phyloP scores from a whole-genome alignment of 78 protist genomes.

The Dictyostelium brefeldianum region DNA sequence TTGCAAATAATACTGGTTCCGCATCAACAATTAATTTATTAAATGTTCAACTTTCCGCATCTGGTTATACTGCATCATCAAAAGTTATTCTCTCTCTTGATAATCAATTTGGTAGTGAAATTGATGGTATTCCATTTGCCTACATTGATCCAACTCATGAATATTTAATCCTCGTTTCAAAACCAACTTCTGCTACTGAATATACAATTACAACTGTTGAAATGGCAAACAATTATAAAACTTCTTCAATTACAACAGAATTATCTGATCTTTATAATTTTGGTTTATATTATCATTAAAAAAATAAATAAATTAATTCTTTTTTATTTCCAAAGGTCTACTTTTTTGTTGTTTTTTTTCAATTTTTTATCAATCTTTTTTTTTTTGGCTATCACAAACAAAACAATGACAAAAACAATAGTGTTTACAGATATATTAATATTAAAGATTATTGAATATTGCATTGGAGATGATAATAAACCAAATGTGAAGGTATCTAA shows the following conservation, averaged over 20 bases:
- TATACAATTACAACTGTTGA: neutral
- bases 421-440: no score
- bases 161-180: neutral
- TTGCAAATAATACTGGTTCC: neutral
- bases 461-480: no score
- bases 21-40: neutral
- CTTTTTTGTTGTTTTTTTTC: no score
- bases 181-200: neutral
- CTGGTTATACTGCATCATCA: neutral
- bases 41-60: neutral
- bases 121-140: slow-evolving; percentile 1
- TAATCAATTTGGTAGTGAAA: neutral
- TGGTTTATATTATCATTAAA: slow-evolving; percentile 2
- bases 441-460: no score
- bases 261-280: neutral
- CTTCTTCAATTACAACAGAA: neutral
- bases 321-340: no score
- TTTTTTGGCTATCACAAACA: no score
- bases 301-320: no score
- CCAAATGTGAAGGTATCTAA: no score
- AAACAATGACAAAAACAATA: no score
- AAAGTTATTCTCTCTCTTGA: neutral
- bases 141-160: neutral
- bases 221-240: neutral
- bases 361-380: no score